A percentile compares a stretch with the other conserved stretches of the same genome.
Evolutionary conservation across 306 rosid genomes (phyloP).

Genomic region (Cyamopsis tetragonoloba): DNA sequence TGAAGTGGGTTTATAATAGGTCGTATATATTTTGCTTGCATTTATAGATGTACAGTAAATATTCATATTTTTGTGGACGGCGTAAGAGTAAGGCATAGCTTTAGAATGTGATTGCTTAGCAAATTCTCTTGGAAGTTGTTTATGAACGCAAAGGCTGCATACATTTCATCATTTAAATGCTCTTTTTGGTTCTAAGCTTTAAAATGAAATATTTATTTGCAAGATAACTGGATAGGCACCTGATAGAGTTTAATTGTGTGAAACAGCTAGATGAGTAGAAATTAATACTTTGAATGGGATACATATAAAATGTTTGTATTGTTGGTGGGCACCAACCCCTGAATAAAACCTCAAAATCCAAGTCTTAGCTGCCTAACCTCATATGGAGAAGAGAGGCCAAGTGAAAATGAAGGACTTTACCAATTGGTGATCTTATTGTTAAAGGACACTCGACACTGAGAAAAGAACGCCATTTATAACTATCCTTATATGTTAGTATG

Average conservation of each 20-base stretch:
- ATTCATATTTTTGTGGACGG: conserved; percentile 12
- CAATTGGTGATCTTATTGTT: background rate
- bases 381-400: background rate
- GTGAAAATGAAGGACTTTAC: background rate
- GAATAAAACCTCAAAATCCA: background rate
- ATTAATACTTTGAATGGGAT: too few relatives aligned
- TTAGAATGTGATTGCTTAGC: background rate
- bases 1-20: conserved; percentile 15
- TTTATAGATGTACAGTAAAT: background rate
- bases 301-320: background rate
- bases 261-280: too few relatives aligned
- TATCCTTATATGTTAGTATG: background rate
- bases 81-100: background rate
- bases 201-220: background rate
- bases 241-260: background rate
- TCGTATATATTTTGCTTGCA: background rate
- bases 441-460: background rate
- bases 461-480: conserved; percentile 4
- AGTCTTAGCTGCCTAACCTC: background rate
- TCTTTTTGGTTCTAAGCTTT: background rate
- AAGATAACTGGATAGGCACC: background rate
- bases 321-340: background rate
- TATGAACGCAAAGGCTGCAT: background rate
- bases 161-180: background rate
- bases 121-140: background rate